Conservation (phyloP, 441 rosid genomes). For the Pelargonium myrrhifolium region DNA sequence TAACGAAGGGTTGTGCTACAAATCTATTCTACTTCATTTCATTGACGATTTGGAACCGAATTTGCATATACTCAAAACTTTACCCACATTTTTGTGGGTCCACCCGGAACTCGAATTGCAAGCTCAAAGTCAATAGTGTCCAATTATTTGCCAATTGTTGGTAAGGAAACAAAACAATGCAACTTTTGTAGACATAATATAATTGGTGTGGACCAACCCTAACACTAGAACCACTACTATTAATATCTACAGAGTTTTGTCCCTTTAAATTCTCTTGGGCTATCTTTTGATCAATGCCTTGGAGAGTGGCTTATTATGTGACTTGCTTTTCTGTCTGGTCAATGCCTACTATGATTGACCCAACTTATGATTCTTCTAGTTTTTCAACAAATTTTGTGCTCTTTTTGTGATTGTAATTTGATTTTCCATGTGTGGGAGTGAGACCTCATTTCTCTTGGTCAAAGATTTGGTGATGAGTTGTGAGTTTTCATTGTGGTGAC, state of each 20-base stretch:
- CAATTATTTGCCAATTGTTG: slow-evolving; percentile 4
- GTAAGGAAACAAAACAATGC: neutral
- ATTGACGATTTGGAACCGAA: too few relatives aligned
- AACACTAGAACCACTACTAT: neutral
- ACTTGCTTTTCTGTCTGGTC: slow-evolving; percentile 3
- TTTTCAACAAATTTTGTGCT: neutral
- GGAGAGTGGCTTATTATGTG: neutral
- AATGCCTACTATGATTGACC: neutral
- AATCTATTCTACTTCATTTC: too few relatives aligned
- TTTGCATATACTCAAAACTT: too few relatives aligned
- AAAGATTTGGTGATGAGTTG: too few relatives aligned
- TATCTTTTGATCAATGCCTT: neutral
- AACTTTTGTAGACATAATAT: neutral
- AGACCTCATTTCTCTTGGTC: too few relatives aligned
- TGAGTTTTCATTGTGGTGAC: too few relatives aligned
- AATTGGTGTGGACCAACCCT: neutral
- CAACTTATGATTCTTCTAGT: neutral
- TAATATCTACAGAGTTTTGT: neutral
- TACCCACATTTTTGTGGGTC: too few relatives aligned
- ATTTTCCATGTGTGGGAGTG: too few relatives aligned
- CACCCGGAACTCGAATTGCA: too few relatives aligned
- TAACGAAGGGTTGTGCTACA: too few relatives aligned
- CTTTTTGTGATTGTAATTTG: too few relatives aligned
- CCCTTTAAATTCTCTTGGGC: neutral
- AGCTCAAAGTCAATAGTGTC: too few relatives aligned